Conservation (phyloP, 2,329 filamentous ascomycete genomes). For the Sporothrix protearum region DNA sequence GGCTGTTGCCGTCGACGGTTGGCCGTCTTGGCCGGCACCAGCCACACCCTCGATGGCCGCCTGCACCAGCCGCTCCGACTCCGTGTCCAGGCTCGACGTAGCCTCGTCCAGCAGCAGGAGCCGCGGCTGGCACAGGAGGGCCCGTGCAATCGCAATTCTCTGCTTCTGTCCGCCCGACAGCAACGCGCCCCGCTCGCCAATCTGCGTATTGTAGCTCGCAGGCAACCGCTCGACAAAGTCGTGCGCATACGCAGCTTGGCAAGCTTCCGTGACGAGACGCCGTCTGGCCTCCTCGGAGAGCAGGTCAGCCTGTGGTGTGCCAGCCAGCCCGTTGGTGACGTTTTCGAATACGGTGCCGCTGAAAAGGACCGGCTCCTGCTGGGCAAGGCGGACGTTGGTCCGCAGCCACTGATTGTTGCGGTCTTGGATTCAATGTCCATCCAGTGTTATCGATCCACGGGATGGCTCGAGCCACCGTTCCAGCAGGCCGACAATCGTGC, state of each 20-base stretch:
- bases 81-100: constrained; percentile 27
- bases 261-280: constrained; percentile 61
- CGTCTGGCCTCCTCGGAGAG: constrained; percentile 43
- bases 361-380: constrained; percentile 45
- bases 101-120: constrained; percentile 28
- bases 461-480: constrained; percentile 65
- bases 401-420: constrained; percentile 61
- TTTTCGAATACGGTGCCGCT: constrained; percentile 51
- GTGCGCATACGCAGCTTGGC: constrained; percentile 64
- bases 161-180: constrained; percentile 72
- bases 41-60: constrained; percentile 25
- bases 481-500: constrained; percentile 67
- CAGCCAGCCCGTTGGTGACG: constrained; percentile 49
- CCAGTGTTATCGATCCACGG: constrained; percentile 26
- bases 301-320: constrained; percentile 40
- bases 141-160: constrained; percentile 27
- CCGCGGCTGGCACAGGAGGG: constrained; percentile 23
- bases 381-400: constrained; percentile 44
- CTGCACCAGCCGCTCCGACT: constrained; percentile 28
- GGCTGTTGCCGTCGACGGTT: constrained; percentile 29
- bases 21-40: constrained; percentile 39
- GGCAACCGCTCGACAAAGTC: constrained; percentile 66
- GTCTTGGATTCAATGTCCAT: constrained; percentile 34
- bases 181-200: constrained; percentile 77
- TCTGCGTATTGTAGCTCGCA: constrained; percentile 65